These are phyloP conservation scores for Leptodontidium sp. DNA, from an alignment of 2,329 filamentous ascomycete genomes.

Conservation along the genomic window DNA sequence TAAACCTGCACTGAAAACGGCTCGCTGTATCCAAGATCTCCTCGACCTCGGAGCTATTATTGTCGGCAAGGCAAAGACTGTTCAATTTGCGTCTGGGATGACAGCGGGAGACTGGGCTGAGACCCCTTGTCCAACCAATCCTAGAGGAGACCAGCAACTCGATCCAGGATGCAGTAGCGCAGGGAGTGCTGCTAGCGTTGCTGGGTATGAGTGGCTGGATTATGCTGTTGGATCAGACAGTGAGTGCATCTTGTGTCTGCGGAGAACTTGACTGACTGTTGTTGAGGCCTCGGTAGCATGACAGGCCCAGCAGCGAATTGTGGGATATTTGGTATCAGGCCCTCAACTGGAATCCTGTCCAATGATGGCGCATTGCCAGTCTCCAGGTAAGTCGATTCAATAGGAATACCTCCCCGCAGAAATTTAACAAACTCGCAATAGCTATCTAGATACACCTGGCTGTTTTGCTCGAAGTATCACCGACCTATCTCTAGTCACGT, in stretches of 20 bases:
- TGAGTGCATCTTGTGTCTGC: conserved; percentile 7
- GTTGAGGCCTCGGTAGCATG: conserved; percentile 45
- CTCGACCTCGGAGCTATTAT: conserved; percentile 66
- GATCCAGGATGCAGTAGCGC: conserved; percentile 56
- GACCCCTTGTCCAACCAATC: conserved; percentile 50
- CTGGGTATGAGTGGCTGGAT: conserved; percentile 57
- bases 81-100: conserved; percentile 52
- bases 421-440: conserved; percentile 1
- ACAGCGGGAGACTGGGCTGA: conserved; percentile 54
- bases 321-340: conserved; percentile 35
- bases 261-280: background rate
- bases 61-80: conserved; percentile 60
- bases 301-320: conserved; percentile 32
- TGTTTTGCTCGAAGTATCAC: conserved; percentile 33
- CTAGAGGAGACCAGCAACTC: conserved; percentile 55
- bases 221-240: conserved; percentile 57
- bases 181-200: conserved; percentile 53
- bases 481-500: conserved; percentile 18
- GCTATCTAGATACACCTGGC: conserved; percentile 35
- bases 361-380: conserved; percentile 30
- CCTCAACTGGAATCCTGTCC: conserved; percentile 17
- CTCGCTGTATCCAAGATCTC: conserved; percentile 59
- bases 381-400: conserved; percentile 24
- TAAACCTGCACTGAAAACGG: conserved; percentile 53
- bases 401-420: background rate